phyloP scores from a whole-genome alignment of 1,284 basidiomycete genomes.

The Phellopilus nigrolimitatus region DNA sequence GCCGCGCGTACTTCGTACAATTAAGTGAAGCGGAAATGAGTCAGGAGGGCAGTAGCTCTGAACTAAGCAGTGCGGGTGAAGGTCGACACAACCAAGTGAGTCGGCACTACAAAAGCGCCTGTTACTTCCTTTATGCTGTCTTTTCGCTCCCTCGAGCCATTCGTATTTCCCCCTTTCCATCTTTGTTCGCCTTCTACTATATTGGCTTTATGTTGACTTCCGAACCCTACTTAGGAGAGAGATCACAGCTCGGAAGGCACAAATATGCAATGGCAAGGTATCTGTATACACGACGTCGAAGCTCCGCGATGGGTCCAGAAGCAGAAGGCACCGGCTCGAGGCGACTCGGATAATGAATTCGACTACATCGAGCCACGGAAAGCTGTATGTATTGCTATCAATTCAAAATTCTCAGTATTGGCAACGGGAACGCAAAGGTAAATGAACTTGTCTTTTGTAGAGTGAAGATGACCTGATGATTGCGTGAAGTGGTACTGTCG shows the following conservation, averaged over 20 bases:
- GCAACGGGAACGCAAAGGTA: constrained; percentile 78
- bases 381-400: constrained; percentile 66
- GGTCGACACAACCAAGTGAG: background rate
- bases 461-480: constrained; percentile 4
- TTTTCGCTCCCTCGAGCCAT: background rate
- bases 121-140: too few relatives aligned
- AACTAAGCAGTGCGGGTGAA: background rate
- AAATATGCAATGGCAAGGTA: constrained; percentile 52
- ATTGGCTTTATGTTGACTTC: background rate
- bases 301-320: constrained; percentile 74
- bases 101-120: background rate
- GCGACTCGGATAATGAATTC: constrained; percentile 33
- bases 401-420: constrained; percentile 79
- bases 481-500: constrained; percentile 49
- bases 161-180: background rate
- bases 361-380: constrained; percentile 61
- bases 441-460: constrained; percentile 11
- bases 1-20: constrained; percentile 71
- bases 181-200: background rate
- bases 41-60: background rate
- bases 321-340: constrained; percentile 48
- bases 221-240: background rate
- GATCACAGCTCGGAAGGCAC: constrained; percentile 24
- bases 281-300: constrained; percentile 63
- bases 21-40: constrained; percentile 36